phyloP scores from a whole-genome alignment of 352 stramenopile genomes.

The Phytophthora agathidicida region DNA sequence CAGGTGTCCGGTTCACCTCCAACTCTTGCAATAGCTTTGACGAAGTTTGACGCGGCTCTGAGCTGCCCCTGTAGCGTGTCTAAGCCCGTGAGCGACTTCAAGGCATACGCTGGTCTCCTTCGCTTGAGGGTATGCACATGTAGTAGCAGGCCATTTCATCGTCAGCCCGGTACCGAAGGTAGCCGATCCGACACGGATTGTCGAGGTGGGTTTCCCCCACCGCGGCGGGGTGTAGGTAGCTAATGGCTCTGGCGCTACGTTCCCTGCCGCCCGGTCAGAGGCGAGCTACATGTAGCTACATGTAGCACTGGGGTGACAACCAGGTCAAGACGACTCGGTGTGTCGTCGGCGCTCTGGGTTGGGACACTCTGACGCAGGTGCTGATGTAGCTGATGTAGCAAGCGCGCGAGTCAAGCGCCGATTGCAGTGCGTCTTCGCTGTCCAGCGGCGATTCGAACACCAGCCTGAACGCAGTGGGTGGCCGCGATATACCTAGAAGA shows the following conservation, averaged over 20 bases:
- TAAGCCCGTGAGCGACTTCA: too few relatives aligned
- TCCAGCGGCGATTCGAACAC: not conserved
- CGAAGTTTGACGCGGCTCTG: too few relatives aligned
- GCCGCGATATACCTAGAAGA: not conserved
- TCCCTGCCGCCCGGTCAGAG: conserved; percentile 3
- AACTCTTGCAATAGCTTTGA: not conserved
- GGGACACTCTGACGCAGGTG: not conserved
- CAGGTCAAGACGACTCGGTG: not conserved
- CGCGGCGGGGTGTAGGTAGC: conserved; percentile 7
- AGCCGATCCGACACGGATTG: too few relatives aligned
- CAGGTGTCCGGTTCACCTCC: not conserved
- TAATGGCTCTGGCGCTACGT: conserved; percentile 7
- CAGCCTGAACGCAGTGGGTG: conserved; percentile 2
- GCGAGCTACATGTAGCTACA: too few relatives aligned
- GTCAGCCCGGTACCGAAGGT: too few relatives aligned
- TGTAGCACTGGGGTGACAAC: not conserved
- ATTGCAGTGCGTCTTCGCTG: conserved; percentile 1
- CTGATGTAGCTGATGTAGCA: conserved; percentile 16
- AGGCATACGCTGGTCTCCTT: too few relatives aligned
- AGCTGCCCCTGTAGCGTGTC: too few relatives aligned
- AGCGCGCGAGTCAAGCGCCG: conserved; percentile 7
- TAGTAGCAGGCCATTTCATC: too few relatives aligned
- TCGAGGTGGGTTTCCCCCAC: too few relatives aligned
- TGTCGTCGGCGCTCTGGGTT: not conserved
- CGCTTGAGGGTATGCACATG: too few relatives aligned